A percentile compares a stretch with the other conserved stretches of the same genome.
These are phyloP conservation scores for Xylariaceae sp. DNA, from an alignment of 2,329 filamentous ascomycete genomes.

Conservation along the genomic window DNA sequence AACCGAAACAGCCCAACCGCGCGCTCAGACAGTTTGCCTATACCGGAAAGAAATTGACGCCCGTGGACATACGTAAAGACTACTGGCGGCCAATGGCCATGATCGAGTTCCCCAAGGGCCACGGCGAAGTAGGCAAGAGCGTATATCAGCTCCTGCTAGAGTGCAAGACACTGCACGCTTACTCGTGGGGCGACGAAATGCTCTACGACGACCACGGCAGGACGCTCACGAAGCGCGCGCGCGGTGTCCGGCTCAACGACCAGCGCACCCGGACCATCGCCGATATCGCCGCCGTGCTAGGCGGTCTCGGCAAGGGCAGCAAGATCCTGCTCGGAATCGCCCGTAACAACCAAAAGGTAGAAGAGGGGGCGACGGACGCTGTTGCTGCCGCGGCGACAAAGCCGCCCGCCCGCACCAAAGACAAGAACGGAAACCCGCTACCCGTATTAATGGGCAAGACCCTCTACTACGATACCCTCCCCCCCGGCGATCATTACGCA, in stretches of 20 bases:
- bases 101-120: slow-evolving; percentile 51
- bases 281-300: slow-evolving; percentile 56
- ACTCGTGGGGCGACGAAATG: slow-evolving; percentile 51
- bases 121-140: slow-evolving; percentile 49
- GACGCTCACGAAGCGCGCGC: slow-evolving; percentile 35
- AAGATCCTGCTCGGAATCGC: slow-evolving; percentile 33
- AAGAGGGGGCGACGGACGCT: not conserved
- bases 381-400: too few species aligned
- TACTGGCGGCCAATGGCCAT: slow-evolving; percentile 58
- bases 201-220: slow-evolving; percentile 34
- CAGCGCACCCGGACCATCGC: slow-evolving; percentile 58
- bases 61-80: slow-evolving; percentile 59
- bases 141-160: slow-evolving; percentile 61
- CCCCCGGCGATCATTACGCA: too few species aligned
- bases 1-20: slow-evolving; percentile 19
- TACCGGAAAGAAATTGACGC: slow-evolving; percentile 62
- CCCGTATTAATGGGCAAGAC: too few species aligned
- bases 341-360: slow-evolving; percentile 15
- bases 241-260: slow-evolving; percentile 50
- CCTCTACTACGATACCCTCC: too few species aligned
- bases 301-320: slow-evolving; percentile 47
- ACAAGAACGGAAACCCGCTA: not conserved
- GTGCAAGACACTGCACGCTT: slow-evolving; percentile 57
- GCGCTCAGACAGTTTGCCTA: slow-evolving; percentile 40
- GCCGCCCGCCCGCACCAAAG: too few species aligned